Percentiles rank a stretch among this genome's conserved stretches.
These are phyloP conservation scores for Metarhizium rileyi DNA, from an alignment of 2,329 filamentous ascomycete genomes.

Conservation along the genomic window DNA sequence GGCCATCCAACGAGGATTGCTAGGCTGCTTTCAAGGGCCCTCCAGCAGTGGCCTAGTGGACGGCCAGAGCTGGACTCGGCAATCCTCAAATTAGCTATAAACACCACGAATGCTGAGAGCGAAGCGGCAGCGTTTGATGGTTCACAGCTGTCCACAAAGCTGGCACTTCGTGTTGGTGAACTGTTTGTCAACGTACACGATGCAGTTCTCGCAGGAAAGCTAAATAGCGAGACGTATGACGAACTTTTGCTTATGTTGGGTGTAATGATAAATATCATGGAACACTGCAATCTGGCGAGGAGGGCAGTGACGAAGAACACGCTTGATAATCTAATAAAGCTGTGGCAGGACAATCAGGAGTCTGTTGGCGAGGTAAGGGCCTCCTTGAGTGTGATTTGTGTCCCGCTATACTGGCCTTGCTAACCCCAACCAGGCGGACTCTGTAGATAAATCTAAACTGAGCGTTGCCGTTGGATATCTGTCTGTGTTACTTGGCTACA, in stretches of 20 bases:
- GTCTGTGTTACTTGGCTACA: conserved; percentile 71
- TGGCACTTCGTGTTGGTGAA: conserved; percentile 40
- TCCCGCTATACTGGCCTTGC: not conserved
- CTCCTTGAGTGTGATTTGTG: not conserved
- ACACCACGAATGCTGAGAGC: conserved; percentile 74
- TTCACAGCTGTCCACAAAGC: conserved; percentile 39
- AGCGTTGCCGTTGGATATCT: conserved; percentile 84
- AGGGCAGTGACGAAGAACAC: conserved; percentile 27
- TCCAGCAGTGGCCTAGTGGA: conserved; percentile 21
- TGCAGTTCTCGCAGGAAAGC: conserved; percentile 38
- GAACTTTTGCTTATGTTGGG: conserved; percentile 69
- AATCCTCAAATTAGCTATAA: conserved; percentile 57
- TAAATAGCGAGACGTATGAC: conserved; percentile 48
- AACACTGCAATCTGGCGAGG: conserved; percentile 59
- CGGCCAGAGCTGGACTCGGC: conserved; percentile 18
- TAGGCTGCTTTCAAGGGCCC: conserved; percentile 19
- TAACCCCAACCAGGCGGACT: conserved; percentile 44
- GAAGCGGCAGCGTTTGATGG: conserved; percentile 62
- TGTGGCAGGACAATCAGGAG: conserved; percentile 60
- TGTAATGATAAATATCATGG: conserved; percentile 78
- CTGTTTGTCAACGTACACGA: conserved; percentile 39
- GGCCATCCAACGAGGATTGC: conserved; percentile 20
- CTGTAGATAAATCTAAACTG: conserved; percentile 62
- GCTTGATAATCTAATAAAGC: conserved; percentile 48
- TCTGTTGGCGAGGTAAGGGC: conserved; percentile 56